Conservation (phyloP, 805 yeast genomes). For the Candida dajiaensis region DNA sequence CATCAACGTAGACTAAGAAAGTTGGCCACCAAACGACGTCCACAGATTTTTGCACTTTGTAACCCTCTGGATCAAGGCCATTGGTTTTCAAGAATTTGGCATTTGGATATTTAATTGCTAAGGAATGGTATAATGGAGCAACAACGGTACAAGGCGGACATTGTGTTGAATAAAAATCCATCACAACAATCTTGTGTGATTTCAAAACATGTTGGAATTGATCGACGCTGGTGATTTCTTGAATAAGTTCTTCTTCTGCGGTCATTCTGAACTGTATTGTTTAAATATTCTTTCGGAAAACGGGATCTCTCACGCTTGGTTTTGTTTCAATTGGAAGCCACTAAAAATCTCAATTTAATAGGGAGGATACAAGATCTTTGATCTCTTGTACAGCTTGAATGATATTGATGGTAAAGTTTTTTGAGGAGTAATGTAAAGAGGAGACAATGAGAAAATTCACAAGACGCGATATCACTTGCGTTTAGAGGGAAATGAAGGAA, state of each 20-base stretch:
- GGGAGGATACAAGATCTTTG: too few species aligned
- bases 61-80: slow-evolving; percentile 17
- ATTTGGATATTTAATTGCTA: slow-evolving; percentile 15
- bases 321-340: neutral
- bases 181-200: slow-evolving; percentile 11
- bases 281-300: neutral
- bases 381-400: too few species aligned
- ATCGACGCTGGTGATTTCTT: slow-evolving; percentile 10
- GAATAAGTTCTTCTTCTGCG: slow-evolving; percentile 7
- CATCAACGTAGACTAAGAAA: slow-evolving; percentile 17
- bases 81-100: slow-evolving; percentile 21
- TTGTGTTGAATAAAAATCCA: slow-evolving; percentile 22
- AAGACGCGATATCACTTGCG: too few species aligned
- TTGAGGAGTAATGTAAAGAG: too few species aligned
- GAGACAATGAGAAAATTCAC: too few species aligned
- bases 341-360: too few species aligned
- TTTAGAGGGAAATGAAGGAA: neutral
- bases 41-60: slow-evolving; percentile 16
- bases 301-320: neutral
- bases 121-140: slow-evolving; percentile 17
- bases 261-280: neutral
- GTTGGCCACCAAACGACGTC: slow-evolving; percentile 26
- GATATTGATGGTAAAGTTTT: too few species aligned
- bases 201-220: slow-evolving; percentile 10
- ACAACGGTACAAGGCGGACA: slow-evolving; percentile 24